These are phyloP conservation scores for Hypoxylon sp. DNA, from an alignment of 2,329 filamentous ascomycete species.

Conservation along the genomic window DNA sequence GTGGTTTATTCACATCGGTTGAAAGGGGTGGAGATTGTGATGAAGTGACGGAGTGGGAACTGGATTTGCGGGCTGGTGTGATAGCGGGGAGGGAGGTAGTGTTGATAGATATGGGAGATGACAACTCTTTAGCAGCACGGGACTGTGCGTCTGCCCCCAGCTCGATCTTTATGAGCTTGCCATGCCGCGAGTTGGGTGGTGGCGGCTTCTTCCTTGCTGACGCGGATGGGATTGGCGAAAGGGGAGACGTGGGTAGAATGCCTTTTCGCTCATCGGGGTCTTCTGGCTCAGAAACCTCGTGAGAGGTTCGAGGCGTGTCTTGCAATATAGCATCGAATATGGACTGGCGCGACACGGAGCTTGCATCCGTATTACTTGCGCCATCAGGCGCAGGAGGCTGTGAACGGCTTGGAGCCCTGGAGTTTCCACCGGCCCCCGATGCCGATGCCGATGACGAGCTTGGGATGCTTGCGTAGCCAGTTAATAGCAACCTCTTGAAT, in stretches of 20 bases:
- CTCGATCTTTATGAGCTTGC: constrained; percentile 74
- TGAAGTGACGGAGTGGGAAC: constrained; percentile 45
- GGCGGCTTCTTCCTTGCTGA: constrained; percentile 70
- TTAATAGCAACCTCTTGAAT: constrained; percentile 81
- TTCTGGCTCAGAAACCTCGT: constrained; percentile 67
- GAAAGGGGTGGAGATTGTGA: constrained; percentile 54
- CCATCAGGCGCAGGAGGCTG: constrained; percentile 53
- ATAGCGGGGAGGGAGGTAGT: constrained; percentile 45
- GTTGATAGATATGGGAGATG: constrained; percentile 32
- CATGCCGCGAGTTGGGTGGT: constrained; percentile 80
- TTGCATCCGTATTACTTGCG: constrained; percentile 68
- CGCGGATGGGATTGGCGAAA: constrained; percentile 40
- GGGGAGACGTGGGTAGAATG: constrained; percentile 49
- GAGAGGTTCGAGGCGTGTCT: constrained; percentile 70
- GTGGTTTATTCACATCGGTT: constrained; percentile 71
- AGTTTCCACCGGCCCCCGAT: constrained; percentile 41
- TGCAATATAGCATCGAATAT: constrained; percentile 61
- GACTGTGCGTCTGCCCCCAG: constrained; percentile 56
- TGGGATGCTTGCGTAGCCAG: constrained; percentile 68
- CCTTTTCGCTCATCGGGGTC: constrained; percentile 59
- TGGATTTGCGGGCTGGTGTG: constrained; percentile 39
- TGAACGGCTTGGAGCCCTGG: constrained; percentile 41
- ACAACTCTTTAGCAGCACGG: constrained; percentile 21
- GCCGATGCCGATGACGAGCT: constrained; percentile 46
- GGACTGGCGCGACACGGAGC: constrained; percentile 70